Evolutionary conservation across 257 asterid genomes (phyloP).

Genomic region (Salvia rosmarinus): DNA sequence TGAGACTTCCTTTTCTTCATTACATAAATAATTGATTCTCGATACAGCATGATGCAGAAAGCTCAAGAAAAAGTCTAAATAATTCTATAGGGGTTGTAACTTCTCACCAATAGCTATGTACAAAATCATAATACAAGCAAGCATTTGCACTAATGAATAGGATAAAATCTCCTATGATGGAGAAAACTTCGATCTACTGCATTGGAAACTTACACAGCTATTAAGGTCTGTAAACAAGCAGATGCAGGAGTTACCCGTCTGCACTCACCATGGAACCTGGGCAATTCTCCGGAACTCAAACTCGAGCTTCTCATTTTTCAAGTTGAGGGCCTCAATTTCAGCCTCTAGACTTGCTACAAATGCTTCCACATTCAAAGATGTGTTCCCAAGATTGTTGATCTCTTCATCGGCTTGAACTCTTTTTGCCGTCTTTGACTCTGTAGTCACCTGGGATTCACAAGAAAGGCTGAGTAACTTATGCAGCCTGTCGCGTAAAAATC

Average conservation of each 20-base stretch:
- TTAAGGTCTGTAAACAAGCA: slow-evolving; percentile 7
- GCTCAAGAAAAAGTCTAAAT: not conserved
- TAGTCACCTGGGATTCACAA: slow-evolving; percentile 32
- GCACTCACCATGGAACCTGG: slow-evolving; percentile 55
- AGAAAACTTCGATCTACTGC: not conserved
- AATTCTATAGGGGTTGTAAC: not conserved
- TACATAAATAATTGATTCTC: not conserved
- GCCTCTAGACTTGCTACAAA: slow-evolving; percentile 37
- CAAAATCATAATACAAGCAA: not conserved
- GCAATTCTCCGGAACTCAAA: slow-evolving; percentile 42
- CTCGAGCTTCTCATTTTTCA: slow-evolving; percentile 36
- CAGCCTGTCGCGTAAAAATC: slow-evolving; percentile 54
- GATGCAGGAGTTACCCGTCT: not conserved
- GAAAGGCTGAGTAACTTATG: slow-evolving; percentile 37
- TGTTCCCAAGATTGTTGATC: slow-evolving; percentile 33
- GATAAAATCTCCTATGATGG: not conserved
- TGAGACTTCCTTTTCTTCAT: not conserved
- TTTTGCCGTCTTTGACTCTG: slow-evolving; percentile 36
- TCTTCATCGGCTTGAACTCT: slow-evolving; percentile 37
- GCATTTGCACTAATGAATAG: not conserved
- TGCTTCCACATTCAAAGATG: slow-evolving; percentile 35
- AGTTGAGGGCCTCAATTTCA: slow-evolving; percentile 45
- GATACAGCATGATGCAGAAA: not conserved
- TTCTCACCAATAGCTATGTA: slow-evolving; percentile 6
- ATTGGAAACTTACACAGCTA: slow-evolving; percentile 5